These are phyloP conservation scores for Rostrohypoxylon terebratum DNA, from an alignment of 495 filamentous ascomycete species.

Conservation along the genomic window DNA sequence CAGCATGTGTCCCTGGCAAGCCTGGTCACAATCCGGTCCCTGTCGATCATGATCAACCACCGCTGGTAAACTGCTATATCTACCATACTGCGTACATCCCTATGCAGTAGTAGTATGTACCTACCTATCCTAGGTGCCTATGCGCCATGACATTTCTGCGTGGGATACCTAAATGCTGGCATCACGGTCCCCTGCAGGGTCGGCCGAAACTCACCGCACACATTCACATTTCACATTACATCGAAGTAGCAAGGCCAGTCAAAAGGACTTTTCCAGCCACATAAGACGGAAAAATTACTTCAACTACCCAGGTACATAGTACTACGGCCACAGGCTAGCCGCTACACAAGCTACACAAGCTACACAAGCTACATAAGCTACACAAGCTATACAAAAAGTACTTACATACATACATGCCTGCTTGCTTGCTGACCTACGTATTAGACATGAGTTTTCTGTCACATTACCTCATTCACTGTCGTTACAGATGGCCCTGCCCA, in stretches of 20 bases:
- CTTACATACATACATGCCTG: neutral
- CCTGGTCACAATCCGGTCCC: conserved; percentile 33
- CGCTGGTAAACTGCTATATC: conserved; percentile 13
- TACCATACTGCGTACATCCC: no score
- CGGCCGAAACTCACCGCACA: conserved; percentile 30
- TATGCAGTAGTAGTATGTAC: neutral
- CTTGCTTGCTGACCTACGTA: neutral
- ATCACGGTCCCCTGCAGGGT: conserved; percentile 26
- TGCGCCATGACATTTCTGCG: conserved; percentile 34
- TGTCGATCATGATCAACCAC: conserved; percentile 43
- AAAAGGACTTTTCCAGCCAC: conserved; percentile 28
- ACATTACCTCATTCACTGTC: conserved; percentile 5
- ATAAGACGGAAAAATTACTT: conserved; percentile 1
- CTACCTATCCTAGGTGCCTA: neutral
- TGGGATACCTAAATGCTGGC: conserved; percentile 25
- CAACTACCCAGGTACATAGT: conserved; percentile 3
- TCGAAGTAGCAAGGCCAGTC: neutral
- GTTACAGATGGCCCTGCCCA: conserved; percentile 7
- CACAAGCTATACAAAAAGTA: neutral
- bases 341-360: no score
- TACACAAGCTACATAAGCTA: no score
- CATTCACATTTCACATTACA: conserved; percentile 4
- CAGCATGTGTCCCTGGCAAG: conserved; percentile 13
- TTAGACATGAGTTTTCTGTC: conserved; percentile 9
- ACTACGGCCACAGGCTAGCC: neutral